Base-by-base conservation (phyloP, 164 flowering plant species). In the Piper betle region DNA sequence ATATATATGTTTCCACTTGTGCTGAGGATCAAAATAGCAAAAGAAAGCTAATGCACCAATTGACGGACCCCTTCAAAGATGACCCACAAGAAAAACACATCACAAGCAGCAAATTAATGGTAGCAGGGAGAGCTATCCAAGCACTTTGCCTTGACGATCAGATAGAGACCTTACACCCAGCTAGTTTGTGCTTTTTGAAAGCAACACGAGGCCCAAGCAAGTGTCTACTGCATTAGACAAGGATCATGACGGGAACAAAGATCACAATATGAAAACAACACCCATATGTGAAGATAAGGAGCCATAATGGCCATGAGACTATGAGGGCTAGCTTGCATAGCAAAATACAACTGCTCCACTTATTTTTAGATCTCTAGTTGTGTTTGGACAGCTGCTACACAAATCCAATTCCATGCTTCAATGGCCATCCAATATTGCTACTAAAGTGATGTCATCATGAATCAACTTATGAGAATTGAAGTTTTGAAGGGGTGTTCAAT, bases 211-310 rank as follows among this genome's bases (percentile, higher is more conserved):
- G 42, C 16, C 46, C 46, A 12, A 33, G 48, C n/a, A 20, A 37
- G 11, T 10, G 46, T 5, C 37, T 25, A 38, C 25, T 38, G 16
- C 25, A 15, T 43, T 39, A 58, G 60, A 40, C 60, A 58, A 58
- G 42, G 60, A 58, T 39, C 20, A 58, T 58, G 59, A 56, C 59
- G 7, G 39, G 37, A 6, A 40, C 39, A 39, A 58, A 58, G 60
- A 18, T 39, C 17, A 58, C 60, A 58, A 58, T 6, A 17, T 19
- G 46, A 37, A 37, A 15, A 25, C 58, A 55, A 25, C 12, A 13
- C 15, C 33, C 39, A 15, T 17, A 25, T 55, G 5, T 58, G 37
- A 58, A 19, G 60, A 58, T 58, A 58, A 39, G 60, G 33, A 39
- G 16, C 8, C 46, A 39, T 15, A 37, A 17, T 38, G 46, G 20